Evolutionary conservation across 2,329 filamentous ascomycete species (phyloP).

Genomic region (Coleophoma crateriformis): DNA sequence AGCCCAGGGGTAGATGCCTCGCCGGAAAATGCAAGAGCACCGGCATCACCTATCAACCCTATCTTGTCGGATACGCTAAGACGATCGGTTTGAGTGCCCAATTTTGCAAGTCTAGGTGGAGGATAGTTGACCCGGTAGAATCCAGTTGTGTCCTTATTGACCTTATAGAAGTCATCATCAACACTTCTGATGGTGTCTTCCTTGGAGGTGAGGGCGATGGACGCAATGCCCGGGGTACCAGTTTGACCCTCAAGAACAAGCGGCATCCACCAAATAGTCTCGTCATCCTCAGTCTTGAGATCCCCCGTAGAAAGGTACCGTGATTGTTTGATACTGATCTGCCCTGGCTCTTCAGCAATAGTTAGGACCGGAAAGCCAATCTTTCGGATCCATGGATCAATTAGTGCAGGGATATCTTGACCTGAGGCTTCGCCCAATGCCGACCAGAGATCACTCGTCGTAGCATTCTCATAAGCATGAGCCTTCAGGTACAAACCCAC

Average conservation of each 20-base stretch:
- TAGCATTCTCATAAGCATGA: slow-evolving; percentile 85
- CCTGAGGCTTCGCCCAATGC: slow-evolving; percentile 84
- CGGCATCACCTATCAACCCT: slow-evolving; percentile 82
- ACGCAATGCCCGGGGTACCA: slow-evolving; percentile 54
- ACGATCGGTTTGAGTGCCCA: slow-evolving; percentile 70
- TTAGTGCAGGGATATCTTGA: slow-evolving; percentile 78
- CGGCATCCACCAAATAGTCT: slow-evolving; percentile 94
- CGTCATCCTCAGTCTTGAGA: slow-evolving; percentile 83
- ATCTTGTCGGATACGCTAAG: slow-evolving; percentile 88
- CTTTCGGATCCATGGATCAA: slow-evolving; percentile 92
- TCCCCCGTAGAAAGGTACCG: slow-evolving; percentile 91
- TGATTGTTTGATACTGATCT: slow-evolving; percentile 77
- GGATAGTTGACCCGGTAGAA: slow-evolving; percentile 95
- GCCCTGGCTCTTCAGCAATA: slow-evolving; percentile 74
- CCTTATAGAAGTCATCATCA: slow-evolving; percentile 81
- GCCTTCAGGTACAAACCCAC: slow-evolving; percentile 85
- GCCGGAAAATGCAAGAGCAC: slow-evolving; percentile 82
- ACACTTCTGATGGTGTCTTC: slow-evolving; percentile 71
- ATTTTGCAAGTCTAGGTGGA: slow-evolving; percentile 71
- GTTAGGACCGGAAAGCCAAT: slow-evolving; percentile 92
- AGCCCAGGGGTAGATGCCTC: slow-evolving; percentile 77
- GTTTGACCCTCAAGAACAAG: slow-evolving; percentile 76
- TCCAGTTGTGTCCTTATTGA: slow-evolving; percentile 84
- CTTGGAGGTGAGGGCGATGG: slow-evolving; percentile 68
- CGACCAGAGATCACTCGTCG: slow-evolving; percentile 85